These are phyloP conservation scores for Ramularia collo-cygni DNA, from an alignment of 2,329 filamentous ascomycete genomes.

Conservation along the genomic window DNA sequence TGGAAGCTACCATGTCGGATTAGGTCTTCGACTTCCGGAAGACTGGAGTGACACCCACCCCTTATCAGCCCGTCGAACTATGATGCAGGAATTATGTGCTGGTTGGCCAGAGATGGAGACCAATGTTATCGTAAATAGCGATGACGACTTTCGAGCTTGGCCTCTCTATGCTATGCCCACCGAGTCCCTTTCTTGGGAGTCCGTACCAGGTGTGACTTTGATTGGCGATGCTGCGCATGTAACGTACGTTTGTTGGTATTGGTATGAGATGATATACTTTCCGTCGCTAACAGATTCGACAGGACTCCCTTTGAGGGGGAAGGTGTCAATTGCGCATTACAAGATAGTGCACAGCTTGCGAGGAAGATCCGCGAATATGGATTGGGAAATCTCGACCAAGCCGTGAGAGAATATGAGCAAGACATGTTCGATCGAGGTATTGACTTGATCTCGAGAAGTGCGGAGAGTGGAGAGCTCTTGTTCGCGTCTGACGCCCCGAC, in stretches of 20 bases:
- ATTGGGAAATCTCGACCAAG: conserved; percentile 19
- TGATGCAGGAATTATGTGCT: conserved; percentile 33
- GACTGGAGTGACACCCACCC: conserved; percentile 11
- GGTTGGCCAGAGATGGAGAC: conserved; percentile 41
- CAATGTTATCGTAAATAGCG: conserved; percentile 37
- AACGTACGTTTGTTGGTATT: conserved; percentile 33
- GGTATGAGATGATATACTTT: too few relatives aligned
- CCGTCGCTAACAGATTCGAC: conserved; percentile 1
- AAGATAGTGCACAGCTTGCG: conserved; percentile 48
- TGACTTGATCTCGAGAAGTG: conserved; percentile 10
- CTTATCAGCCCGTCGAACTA: conserved; percentile 31
- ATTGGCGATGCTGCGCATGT: conserved; percentile 56
- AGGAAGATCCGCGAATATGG: conserved; percentile 34
- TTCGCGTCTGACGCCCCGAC: conserved; percentile 11
- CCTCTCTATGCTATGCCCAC: conserved; percentile 50
- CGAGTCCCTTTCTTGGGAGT: conserved; percentile 41
- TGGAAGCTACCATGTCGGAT: conserved; percentile 16
- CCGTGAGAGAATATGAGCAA: conserved; percentile 27
- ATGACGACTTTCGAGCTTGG: conserved; percentile 34
- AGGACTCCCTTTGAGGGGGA: conserved; percentile 47
- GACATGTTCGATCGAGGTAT: conserved; percentile 26
- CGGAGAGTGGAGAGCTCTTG: conserved; percentile 8
- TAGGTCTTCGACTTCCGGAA: conserved; percentile 17
- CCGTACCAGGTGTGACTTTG: conserved; percentile 45
- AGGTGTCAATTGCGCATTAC: conserved; percentile 53